phyloP scores from a whole-genome alignment of 345 rosid genomes.

The Bretschneidera sinensis region DNA sequence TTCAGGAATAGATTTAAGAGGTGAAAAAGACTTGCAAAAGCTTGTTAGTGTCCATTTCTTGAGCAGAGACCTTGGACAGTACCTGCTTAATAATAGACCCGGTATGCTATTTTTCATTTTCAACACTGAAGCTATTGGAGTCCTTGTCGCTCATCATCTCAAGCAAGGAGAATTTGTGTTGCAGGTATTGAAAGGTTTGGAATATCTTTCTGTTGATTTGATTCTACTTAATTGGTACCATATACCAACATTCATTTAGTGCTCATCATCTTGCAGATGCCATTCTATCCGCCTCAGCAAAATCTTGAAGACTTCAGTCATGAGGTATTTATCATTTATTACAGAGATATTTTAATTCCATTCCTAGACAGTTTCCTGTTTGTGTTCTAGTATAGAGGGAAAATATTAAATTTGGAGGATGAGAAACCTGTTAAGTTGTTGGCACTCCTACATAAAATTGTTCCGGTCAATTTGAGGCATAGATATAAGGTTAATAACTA shows the following conservation, averaged over 20 bases:
- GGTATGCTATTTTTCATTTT: constrained; percentile 91
- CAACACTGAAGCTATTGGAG: constrained; percentile 86
- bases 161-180: constrained; percentile 80
- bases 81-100: constrained; percentile 63
- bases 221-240: background rate
- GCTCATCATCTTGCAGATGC: constrained; percentile 46
- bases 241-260: constrained; percentile 4
- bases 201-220: background rate
- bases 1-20: constrained; percentile 52
- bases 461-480: background rate
- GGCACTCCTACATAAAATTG: no score
- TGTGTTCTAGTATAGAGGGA: background rate
- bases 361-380: background rate
- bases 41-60: constrained; percentile 87
- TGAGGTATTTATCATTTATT: constrained; percentile 42
- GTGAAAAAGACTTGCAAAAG: constrained; percentile 81
- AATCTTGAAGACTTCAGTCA: constrained; percentile 63
- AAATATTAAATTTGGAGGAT: no score
- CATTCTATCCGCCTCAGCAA: constrained; percentile 96
- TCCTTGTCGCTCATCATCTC: constrained; percentile 93
- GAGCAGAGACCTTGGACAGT: constrained; percentile 72
- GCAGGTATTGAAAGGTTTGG: constrained; percentile 50
- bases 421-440: no score
- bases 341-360: constrained; percentile 3
- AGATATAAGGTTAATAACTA: constrained; percentile 3